Base-by-base conservation (phyloP, 768 basidiomycete genomes). In the Termitomyces sp. region DNA sequence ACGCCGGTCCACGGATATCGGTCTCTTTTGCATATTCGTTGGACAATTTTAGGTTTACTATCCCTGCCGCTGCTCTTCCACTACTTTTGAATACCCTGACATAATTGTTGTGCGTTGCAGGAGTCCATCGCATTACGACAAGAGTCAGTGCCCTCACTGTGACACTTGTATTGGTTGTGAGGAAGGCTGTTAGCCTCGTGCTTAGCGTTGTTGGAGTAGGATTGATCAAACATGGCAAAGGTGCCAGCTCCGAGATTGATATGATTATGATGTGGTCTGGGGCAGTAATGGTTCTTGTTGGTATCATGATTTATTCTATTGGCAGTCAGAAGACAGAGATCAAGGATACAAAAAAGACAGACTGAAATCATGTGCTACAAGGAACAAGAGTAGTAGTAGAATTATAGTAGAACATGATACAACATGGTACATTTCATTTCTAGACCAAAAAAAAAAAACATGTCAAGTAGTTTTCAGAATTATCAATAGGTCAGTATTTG, bases 71-170 rank as follows among this genome's bases (percentile, higher is more conserved):
- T 36, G 79, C 85, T 64, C 54, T 86, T 15, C 81, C 87, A 5
- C 80, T 98, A 41, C 65, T 81, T 16, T 70, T 90, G 34, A 96
- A 95, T 72, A 87, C 94, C 9, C 56, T 86, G 39, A 95, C 94
- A 0, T 92, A 94, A 67, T 77, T 94, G 4, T 59, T 95, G 8
- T 98, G 94, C 71, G 86, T 89, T 16, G 76, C 90, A 0, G 94
- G 94, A 33, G 94, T 96, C 45, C 86, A 97, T 69, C 78, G 91
- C 48, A 79, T 98, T 59, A 92, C 92, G 0, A 85, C 86, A 0
- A 81, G 84, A 47, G 87, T 92, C 7, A 83, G 81, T 51, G 79
- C 87, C 10, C 76, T 94, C 41, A 88, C 83, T 0, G 91, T 94
- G 18, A 90, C 88, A 4, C 85, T 93, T 55, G 79, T 92, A 26